Conservation (phyloP, 1,284 basidiomycete species). For the Marasmius tenuissimus region DNA sequence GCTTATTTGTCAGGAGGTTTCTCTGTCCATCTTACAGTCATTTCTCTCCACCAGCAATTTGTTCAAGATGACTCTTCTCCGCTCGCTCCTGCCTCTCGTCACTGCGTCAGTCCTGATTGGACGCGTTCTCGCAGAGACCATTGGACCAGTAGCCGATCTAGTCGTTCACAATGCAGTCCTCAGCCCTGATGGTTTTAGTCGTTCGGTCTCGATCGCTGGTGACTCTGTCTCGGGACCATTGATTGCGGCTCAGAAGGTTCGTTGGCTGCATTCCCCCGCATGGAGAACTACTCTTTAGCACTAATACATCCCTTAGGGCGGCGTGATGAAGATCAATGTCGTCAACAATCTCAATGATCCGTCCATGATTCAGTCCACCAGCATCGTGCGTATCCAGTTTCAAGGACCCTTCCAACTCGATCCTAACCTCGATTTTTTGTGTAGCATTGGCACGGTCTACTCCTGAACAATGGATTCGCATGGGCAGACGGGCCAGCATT, state of each 20-base stretch:
- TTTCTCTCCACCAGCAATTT: too few species aligned
- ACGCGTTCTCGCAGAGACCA: neutral
- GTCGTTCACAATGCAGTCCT: conserved; percentile 12
- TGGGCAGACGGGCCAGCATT: conserved; percentile 21
- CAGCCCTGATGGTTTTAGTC: conserved; percentile 17
- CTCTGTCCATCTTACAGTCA: too few species aligned
- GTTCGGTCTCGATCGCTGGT: conserved; percentile 3
- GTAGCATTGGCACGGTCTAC: conserved; percentile 22
- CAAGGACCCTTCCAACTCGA: neutral
- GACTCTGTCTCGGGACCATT: conserved; percentile 7
- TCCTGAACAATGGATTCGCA: conserved; percentile 17
- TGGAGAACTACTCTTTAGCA: too few species aligned
- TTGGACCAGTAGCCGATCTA: conserved; percentile 11
- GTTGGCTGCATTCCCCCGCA: neutral
- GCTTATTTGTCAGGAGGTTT: too few species aligned
- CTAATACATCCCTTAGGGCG: conserved; percentile 11
- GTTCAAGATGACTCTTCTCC: too few species aligned
- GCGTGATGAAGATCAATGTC: conserved; percentile 27
- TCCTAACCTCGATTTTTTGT: neutral
- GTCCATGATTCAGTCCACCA: conserved; percentile 27
- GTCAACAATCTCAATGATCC: conserved; percentile 22
- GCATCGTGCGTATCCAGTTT: conserved; percentile 19
- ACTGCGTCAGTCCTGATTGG: too few species aligned
- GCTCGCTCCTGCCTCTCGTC: too few species aligned
- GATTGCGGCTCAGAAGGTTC: conserved; percentile 13